These are phyloP conservation scores for Pachysandra terminalis DNA, from an alignment of 164 flowering plant species.

Conservation along the genomic window DNA sequence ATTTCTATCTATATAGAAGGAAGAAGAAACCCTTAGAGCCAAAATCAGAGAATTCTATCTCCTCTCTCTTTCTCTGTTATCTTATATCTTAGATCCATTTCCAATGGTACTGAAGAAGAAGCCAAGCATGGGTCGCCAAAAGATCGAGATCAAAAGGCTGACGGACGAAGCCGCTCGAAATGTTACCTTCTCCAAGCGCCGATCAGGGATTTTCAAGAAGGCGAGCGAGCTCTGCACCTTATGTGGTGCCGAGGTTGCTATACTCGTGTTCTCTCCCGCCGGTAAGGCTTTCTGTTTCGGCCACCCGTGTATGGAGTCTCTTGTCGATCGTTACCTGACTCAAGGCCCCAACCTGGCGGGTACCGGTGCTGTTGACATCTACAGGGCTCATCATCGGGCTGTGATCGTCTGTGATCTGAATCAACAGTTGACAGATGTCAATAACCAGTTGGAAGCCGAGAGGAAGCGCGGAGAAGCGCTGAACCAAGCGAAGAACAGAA, in stretches of 20 bases:
- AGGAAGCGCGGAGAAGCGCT: constrained; percentile 37
- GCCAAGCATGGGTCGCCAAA: constrained; percentile 53
- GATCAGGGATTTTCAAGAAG: constrained; percentile 71
- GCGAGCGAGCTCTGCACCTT: constrained; percentile 76
- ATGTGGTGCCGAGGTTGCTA: constrained; percentile 56
- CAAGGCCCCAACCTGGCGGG: constrained; percentile 7
- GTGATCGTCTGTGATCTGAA: constrained; percentile 44
- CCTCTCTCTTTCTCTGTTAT: too few relatives aligned
- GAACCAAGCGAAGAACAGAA: constrained; percentile 15
- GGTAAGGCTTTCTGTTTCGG: constrained; percentile 67
- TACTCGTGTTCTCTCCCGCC: constrained; percentile 70
- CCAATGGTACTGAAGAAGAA: neutral
- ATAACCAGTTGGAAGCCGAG: constrained; percentile 44
- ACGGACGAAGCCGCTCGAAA: constrained; percentile 36
- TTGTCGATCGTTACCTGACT: constrained; percentile 35
- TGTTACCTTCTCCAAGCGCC: constrained; percentile 76
- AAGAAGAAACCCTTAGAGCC: too few relatives aligned
- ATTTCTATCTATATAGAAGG: too few relatives aligned
- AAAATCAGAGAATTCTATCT: neutral
- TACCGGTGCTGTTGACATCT: neutral
- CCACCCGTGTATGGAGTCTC: constrained; percentile 49
- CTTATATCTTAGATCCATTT: too few relatives aligned
- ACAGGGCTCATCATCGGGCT: constrained; percentile 27
- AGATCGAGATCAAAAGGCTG: constrained; percentile 51
- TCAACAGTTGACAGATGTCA: constrained; percentile 30